Base-by-base conservation (phyloP, 2,329 filamentous ascomycete species). In the Escovopsis sp. region DNA sequence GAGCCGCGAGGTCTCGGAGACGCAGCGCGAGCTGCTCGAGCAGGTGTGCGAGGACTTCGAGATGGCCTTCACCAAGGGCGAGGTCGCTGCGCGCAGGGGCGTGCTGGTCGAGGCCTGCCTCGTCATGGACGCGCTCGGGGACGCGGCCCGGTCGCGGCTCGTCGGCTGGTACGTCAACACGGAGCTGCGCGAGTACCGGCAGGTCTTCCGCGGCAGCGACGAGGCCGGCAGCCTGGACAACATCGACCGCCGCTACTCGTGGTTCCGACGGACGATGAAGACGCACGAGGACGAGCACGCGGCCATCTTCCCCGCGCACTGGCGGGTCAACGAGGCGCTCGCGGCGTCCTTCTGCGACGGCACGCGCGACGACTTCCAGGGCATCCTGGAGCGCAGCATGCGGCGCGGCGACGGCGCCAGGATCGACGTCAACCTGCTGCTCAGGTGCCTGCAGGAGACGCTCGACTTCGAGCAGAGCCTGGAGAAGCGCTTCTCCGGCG, bases 1-100 rank as follows among this genome's bases (percentile, higher is more conserved):
- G 48, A 94, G 86, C 57, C 79, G 86, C 41, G 94, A 93, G 54
- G 91, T 98, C 33, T 82, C 87, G 6, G 91, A 96, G 53, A 71
- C 98, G 49, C 91, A 98, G 65, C 72, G 88, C 46, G 88, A 95
- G 60, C 66, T 98, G 45, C 67, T 95, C 44, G 91, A 98, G 65
- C 91, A 98, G 63, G 82, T 98, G n/a, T 98, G 91, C 59, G 91
- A 96, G 63, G 91, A 98, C 62, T 98, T 98, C 58, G 91, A 98
- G 67, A 75, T 95, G 45, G 83, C 85, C 0, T 98, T 96, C 62
- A 82, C 88, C 18, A 94, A 89, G 61, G 80, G 78, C 19, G 89
- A 96, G 61, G 78, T 94, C 12, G 68, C 70, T 3, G 68, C 76
- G 44, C 80, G 79, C 50, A 78, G 76, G 50, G 73, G 70, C 12